Percentiles rank a stretch among this genome's conserved stretches.
Conservation (phyloP, 306 rosid genomes). For the Datisca glomerata region DNA sequence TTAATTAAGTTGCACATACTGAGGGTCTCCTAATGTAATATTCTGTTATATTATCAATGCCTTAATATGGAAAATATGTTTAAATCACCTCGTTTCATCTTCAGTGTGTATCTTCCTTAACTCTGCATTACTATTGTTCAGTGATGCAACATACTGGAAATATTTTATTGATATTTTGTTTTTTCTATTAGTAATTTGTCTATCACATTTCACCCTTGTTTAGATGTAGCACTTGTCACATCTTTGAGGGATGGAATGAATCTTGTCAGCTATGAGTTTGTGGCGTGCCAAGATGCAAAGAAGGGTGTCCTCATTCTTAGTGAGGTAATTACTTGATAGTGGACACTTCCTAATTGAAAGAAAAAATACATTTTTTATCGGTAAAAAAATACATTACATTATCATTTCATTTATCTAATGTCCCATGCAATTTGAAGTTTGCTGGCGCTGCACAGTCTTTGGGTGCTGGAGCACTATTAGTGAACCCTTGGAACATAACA, state of each 20-base stretch:
- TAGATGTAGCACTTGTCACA: constrained; percentile 76
- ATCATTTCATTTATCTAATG: constrained; percentile 5
- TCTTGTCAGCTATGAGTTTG: constrained; percentile 85
- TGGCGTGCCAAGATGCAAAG: constrained; percentile 81
- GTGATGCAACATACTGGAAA: neutral
- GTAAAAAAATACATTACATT: no score
- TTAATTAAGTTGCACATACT: no score
- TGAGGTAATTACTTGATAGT: constrained; percentile 63
- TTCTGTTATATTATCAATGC: no score
- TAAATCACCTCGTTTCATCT: constrained; percentile 1
- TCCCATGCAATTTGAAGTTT: constrained; percentile 43
- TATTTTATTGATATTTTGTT: no score
- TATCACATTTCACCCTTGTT: constrained; percentile 9
- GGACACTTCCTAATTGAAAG: no score
- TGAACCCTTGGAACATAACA: constrained; percentile 90
- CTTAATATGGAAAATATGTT: no score
- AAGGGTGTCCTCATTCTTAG: constrained; percentile 82
- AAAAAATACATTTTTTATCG: no score
- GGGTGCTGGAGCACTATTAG: constrained; percentile 92
- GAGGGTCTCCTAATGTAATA: no score
- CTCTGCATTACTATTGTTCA: neutral
- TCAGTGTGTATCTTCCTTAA: neutral
- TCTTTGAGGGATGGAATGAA: constrained; percentile 91
- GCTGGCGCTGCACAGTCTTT: constrained; percentile 99
- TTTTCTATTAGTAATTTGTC: constrained; percentile 7